phyloP scores from a whole-genome alignment of 495 filamentous ascomycete species.

The Annulohypoxylon maeteangense region DNA sequence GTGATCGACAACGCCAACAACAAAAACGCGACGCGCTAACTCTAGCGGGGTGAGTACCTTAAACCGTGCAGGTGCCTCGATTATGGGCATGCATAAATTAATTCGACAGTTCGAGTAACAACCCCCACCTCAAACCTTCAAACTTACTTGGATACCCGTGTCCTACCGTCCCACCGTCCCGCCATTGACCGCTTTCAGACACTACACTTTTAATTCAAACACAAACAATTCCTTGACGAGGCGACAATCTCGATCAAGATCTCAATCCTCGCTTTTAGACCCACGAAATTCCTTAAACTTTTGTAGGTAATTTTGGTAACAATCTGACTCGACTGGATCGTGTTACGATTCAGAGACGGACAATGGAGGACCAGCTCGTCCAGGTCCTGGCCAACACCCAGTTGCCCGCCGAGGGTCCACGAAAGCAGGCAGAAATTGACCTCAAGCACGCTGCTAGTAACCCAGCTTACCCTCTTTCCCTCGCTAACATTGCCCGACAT shows the following conservation, averaged over 20 bases:
- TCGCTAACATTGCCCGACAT: conserved; percentile 82
- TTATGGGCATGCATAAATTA: background rate
- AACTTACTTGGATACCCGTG: background rate
- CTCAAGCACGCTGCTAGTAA: conserved; percentile 71
- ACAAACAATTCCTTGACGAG: conserved; percentile 27
- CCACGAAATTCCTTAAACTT: background rate
- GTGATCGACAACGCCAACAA: conserved; percentile 8
- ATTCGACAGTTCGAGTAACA: conserved; percentile 4
- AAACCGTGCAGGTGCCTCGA: background rate
- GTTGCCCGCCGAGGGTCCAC: conserved; percentile 70
- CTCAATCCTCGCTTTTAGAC: background rate
- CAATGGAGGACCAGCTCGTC: conserved; percentile 88
- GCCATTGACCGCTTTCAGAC: conserved; percentile 34
- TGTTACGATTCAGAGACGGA: conserved; percentile 1
- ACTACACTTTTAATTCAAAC: conserved; percentile 13
- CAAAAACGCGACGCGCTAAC: conserved; percentile 33
- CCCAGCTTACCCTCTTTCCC: conserved; percentile 76
- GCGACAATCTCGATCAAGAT: conserved; percentile 21
- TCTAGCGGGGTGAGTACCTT: background rate
- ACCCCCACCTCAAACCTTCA: conserved; percentile 4
- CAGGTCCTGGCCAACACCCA: conserved; percentile 84
- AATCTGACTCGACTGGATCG: conserved; percentile 11
- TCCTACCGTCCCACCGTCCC: conserved; percentile 4
- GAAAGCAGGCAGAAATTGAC: conserved; percentile 82
- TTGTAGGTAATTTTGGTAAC: background rate